Evolutionary conservation across 257 asterid species (phyloP).

Genomic region (Petunia axillaris): DNA sequence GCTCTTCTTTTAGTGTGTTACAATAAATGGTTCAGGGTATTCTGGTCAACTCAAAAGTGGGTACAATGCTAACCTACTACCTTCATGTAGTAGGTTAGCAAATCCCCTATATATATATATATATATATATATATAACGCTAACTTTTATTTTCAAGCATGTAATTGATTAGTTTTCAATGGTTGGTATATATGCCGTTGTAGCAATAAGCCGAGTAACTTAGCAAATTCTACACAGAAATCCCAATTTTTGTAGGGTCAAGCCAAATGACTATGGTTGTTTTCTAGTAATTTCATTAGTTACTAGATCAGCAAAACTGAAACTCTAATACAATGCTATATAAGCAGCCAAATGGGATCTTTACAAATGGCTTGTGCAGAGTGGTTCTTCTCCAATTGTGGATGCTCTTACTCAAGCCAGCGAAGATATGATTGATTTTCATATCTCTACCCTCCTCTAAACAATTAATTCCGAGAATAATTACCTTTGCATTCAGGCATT

Average conservation of each 20-base stretch:
- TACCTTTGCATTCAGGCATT: conserved; percentile 55
- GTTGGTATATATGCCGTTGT: conserved; percentile 46
- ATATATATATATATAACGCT: too few relatives aligned
- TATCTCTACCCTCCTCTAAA: conserved; percentile 40
- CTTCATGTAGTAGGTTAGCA: too few relatives aligned
- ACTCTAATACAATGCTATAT: conserved; percentile 34
- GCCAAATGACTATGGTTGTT: conserved; percentile 35
- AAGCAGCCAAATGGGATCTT: conserved; percentile 44
- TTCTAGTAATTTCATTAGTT: conserved; percentile 48
- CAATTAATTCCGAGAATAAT: conserved; percentile 35
- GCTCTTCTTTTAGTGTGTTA: too few relatives aligned
- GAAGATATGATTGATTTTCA: conserved; percentile 53
- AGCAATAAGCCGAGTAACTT: conserved; percentile 41
- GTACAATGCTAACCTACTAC: too few relatives aligned
- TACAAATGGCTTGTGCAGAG: conserved; percentile 40
- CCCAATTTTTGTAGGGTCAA: conserved; percentile 32
- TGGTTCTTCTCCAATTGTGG: conserved; percentile 41
- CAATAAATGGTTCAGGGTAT: too few relatives aligned
- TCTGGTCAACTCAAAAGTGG: too few relatives aligned
- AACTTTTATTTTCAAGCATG: too few relatives aligned
- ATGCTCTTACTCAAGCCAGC: conserved; percentile 43
- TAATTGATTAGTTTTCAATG: too few relatives aligned
- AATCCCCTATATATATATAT: too few relatives aligned
- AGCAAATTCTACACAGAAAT: conserved; percentile 28
- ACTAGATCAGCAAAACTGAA: conserved; percentile 40